Evolutionary conservation across 2,329 filamentous ascomycete genomes (phyloP).

Genomic region (Lachnellula subtilissima): DNA sequence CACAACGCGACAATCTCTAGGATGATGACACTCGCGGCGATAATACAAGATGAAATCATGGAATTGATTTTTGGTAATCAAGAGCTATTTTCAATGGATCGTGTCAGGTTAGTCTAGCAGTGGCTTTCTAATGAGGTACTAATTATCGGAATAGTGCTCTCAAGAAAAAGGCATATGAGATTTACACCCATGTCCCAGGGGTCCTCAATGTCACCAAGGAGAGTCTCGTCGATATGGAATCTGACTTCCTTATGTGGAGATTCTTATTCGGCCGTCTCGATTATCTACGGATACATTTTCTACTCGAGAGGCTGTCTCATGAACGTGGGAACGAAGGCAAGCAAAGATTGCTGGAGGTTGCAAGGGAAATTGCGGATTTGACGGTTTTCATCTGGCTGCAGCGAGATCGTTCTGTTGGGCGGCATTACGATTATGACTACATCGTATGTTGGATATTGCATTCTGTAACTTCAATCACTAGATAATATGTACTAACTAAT

Average conservation of each 20-base stretch:
- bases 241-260: conserved; percentile 8
- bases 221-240: background rate
- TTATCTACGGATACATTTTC: conserved; percentile 14
- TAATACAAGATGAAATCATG: conserved; percentile 17
- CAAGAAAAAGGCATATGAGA: conserved; percentile 7
- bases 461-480: background rate
- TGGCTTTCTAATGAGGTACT: background rate
- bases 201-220: conserved; percentile 11
- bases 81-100: conserved; percentile 8
- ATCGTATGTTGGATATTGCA: conserved; percentile 3
- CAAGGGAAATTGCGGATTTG: conserved; percentile 17
- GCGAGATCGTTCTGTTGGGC: conserved; percentile 8
- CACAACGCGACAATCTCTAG: conserved; percentile 30
- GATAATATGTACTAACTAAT: background rate
- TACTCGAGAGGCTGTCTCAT: conserved; percentile 15
- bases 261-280: conserved; percentile 8
- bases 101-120: conserved; percentile 11
- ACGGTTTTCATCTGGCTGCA: conserved; percentile 16
- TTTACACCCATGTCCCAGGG: conserved; percentile 2
- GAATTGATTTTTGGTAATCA: conserved; percentile 16
- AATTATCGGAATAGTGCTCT: conserved; percentile 2
- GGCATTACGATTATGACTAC: conserved; percentile 13
- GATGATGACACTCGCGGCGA: conserved; percentile 6
- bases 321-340: conserved; percentile 14
- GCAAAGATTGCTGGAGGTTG: conserved; percentile 12